Base-by-base conservation (phyloP, 2,329 filamentous ascomycete genomes). In the Thielaviopsis cerberus region DNA sequence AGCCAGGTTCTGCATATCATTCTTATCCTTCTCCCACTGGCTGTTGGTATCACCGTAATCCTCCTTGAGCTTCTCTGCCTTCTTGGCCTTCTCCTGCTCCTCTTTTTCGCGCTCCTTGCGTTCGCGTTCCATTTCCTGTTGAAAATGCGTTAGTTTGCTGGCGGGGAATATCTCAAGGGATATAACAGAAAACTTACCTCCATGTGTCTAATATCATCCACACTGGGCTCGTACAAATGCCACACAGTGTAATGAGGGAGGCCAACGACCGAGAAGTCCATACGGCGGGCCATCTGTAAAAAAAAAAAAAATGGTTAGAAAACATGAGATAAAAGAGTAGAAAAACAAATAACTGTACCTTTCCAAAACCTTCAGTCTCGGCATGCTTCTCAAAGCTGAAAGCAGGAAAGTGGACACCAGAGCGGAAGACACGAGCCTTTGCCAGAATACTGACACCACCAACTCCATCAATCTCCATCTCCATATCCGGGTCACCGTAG, bases 311-410 rank as follows among this genome's bases (percentile, higher is more conserved):
- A 25, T 37, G 17, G 41, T 48, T 48, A 48, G 41, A 53, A n/a
- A 51, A 17, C 27, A 54, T 52, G 61, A 66, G 23, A 66, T 57
- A 23, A 30, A 57, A 37, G 26, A 48, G 24, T 11, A 22, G n/a
- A n/a, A 26, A n/a, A 53, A 23, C 8, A 25, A 6, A 8, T 52
- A 57, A 59, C 74, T 20, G 64, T 73, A 94, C 90, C 84, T 98
- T 98, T 72, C 92, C 92, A 68, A 98, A 98, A 0, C 89, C 92
- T 73, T 98, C 92, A 0, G 92, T 98, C 70, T 98, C 92, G 5
- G 92, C 92, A 69, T 98, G 92, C 72, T 94, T 96, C 71, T 98
- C 88, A 63, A 98, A 98, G 68, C 89, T 95, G 69, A 98, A 98
- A 1, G 92, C 92, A 2, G 92, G 92, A 72, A 98, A 98, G 70